These are phyloP conservation scores for Phoma sp. DNA, from an alignment of 2,329 filamentous ascomycete species.

Conservation along the genomic window DNA sequence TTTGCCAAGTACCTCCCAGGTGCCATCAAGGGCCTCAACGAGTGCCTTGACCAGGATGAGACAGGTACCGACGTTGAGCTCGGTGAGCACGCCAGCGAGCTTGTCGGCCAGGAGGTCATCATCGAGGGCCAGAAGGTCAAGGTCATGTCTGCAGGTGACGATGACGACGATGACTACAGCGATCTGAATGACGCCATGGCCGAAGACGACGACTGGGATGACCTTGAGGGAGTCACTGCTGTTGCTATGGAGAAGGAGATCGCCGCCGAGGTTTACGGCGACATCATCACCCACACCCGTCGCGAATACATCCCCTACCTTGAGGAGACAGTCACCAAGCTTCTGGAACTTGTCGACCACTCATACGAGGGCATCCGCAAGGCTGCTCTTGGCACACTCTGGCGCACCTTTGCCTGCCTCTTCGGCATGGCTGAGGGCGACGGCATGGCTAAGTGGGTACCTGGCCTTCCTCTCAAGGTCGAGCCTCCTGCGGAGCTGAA, in stretches of 20 bases:
- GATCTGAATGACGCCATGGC: constrained; percentile 64
- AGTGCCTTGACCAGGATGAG: constrained; percentile 89
- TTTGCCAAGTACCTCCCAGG: constrained; percentile 80
- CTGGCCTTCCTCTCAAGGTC: constrained; percentile 82
- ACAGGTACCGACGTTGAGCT: constrained; percentile 78
- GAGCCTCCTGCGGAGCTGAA: constrained; percentile 79
- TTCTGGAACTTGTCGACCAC: constrained; percentile 84
- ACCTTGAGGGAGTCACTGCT: constrained; percentile 82
- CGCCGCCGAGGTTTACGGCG: constrained; percentile 90
- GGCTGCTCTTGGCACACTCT: constrained; percentile 87
- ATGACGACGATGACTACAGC: constrained; percentile 65
- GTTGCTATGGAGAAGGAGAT: constrained; percentile 97
- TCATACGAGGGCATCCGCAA: constrained; percentile 92
- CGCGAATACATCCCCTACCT: constrained; percentile 82
- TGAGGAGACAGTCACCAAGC: constrained; percentile 82
- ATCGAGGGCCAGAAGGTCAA: constrained; percentile 86
- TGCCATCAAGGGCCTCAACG: constrained; percentile 79
- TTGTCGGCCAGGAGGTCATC: constrained; percentile 77
- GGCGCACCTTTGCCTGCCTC: constrained; percentile 90
- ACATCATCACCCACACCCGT: constrained; percentile 87
- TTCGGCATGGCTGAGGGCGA: constrained; percentile 86
- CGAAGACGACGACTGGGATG: constrained; percentile 84
- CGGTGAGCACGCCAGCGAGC: constrained; percentile 74
- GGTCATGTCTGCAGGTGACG: constrained; percentile 67
- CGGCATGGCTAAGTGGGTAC: constrained; percentile 81